Base-by-base conservation (phyloP, 2,329 filamentous ascomycete genomes). In the Cordyceps cicadae region DNA sequence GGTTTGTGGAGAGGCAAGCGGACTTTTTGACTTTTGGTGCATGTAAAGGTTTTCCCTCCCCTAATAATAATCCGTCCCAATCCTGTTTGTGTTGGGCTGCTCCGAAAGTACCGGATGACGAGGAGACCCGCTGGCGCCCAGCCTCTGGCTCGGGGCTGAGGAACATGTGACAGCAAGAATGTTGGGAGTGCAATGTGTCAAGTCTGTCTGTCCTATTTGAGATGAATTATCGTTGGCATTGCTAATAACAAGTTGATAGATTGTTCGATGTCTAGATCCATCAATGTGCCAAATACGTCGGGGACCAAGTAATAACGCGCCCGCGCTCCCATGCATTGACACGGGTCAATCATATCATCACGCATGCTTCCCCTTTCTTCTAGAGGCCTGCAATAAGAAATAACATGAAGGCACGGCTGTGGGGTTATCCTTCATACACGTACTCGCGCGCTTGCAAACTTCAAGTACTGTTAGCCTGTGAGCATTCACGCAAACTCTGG, bases 1-100 rank as follows among this genome's bases (percentile, higher is more conserved):
- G 21, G 52, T n/a, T 54, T 54, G 52, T 54, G 52, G 52, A 54
- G 54, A 39, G 29, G n/a, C 19, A 26, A 24, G 24, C 24, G 4
- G 43, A 15, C 43, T 48, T 41, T 41, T 41, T 15, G 43, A n/a
- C 29, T 29, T 29, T 29, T 55, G 15, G 41, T 5, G 32, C 32
- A 12, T n/a, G n/a, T 29, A 46, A 50, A 57, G 45, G 32, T 57
- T 57, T 57, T 57, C 41, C 53, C 53, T 57, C 41, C 53, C 53
- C 53, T 55, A 55, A 55, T 21, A 24, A 24, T 24, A 24, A 24
- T 24, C 24, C 24, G n/a, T n/a, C 53, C 39, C n/a, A 55, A 55
- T 34, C 53, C 39, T 29, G 41, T n/a, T 43, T 45, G 39, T 17
- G 54, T 14, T 15, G 2, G 37, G n/a, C n/a, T 3, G 8, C 21